Conservation (phyloP, 768 basidiomycete genomes). For the Tricholoma sp. region DNA sequence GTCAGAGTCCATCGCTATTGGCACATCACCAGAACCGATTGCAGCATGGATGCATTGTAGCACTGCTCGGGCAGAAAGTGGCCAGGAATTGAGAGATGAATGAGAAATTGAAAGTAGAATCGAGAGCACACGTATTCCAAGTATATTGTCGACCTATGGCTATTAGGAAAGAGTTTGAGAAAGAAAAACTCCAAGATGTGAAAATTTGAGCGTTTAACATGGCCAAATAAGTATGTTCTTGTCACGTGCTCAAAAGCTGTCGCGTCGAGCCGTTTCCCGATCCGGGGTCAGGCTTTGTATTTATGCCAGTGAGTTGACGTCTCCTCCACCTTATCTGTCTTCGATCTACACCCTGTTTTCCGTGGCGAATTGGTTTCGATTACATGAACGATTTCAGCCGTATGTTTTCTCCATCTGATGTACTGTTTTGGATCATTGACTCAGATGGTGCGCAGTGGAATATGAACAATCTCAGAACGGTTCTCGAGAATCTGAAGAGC, state of each 20-base stretch:
- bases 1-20: constrained; percentile 46
- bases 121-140: neutral
- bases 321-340: neutral
- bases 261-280: neutral
- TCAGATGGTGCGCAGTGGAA: constrained; percentile 1
- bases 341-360: neutral
- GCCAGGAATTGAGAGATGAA: constrained; percentile 30
- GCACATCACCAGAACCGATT: constrained; percentile 79
- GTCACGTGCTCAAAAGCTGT: neutral
- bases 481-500: constrained; percentile 50
- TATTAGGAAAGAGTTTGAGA: neutral
- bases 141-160: neutral
- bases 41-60: constrained; percentile 51
- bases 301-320: neutral
- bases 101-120: constrained; percentile 5
- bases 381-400: neutral
- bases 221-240: neutral
- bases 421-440: neutral
- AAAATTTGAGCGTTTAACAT: neutral
- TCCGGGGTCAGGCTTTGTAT: neutral
- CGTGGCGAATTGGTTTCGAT: neutral
- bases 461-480: constrained; percentile 35
- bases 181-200: neutral
- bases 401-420: neutral
- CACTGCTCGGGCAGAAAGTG: constrained; percentile 78